phyloP scores from a whole-genome alignment of 2,329 filamentous ascomycete genomes.

The Xylogone sp. region DNA sequence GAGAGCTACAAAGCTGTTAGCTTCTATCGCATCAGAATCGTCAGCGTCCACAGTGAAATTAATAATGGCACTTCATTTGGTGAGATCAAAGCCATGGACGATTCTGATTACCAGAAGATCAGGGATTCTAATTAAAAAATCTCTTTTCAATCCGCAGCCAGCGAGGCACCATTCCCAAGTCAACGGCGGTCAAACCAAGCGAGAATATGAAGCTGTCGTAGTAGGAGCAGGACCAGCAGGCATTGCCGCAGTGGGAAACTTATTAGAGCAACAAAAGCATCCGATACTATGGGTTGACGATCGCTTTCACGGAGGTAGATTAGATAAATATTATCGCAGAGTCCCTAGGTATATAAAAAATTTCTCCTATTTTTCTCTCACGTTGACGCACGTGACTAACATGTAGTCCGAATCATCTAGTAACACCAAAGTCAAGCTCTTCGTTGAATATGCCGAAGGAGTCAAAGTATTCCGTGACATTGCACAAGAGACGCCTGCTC shows the following conservation, averaged over 20 bases:
- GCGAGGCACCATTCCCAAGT: neutral
- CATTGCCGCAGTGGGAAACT: slow-evolving; percentile 56
- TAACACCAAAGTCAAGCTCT: slow-evolving; percentile 59
- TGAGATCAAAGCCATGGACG: neutral
- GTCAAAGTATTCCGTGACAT: slow-evolving; percentile 49
- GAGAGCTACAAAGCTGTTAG: too few relatives aligned
- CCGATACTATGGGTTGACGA: slow-evolving; percentile 58
- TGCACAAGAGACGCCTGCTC: slow-evolving; percentile 38
- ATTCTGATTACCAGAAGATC: neutral
- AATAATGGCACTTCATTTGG: neutral
- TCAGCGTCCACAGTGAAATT: neutral
- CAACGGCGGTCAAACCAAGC: neutral
- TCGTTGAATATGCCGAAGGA: slow-evolving; percentile 52
- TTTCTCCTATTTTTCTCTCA: neutral
- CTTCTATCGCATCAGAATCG: neutral
- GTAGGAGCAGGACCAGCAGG: slow-evolving; percentile 57
- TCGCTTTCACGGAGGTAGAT: slow-evolving; percentile 47
- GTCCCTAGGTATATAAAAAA: slow-evolving; percentile 47
- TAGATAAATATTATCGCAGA: slow-evolving; percentile 53
- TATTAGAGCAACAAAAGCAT: slow-evolving; percentile 49
- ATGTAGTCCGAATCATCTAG: slow-evolving; percentile 22
- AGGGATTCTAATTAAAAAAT: neutral
- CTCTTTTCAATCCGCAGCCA: neutral
- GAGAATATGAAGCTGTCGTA: slow-evolving; percentile 48
- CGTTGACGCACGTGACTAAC: slow-evolving; percentile 1